phyloP scores from a whole-genome alignment of 2,329 filamentous ascomycete genomes.

The Curvularia spicifera region DNA sequence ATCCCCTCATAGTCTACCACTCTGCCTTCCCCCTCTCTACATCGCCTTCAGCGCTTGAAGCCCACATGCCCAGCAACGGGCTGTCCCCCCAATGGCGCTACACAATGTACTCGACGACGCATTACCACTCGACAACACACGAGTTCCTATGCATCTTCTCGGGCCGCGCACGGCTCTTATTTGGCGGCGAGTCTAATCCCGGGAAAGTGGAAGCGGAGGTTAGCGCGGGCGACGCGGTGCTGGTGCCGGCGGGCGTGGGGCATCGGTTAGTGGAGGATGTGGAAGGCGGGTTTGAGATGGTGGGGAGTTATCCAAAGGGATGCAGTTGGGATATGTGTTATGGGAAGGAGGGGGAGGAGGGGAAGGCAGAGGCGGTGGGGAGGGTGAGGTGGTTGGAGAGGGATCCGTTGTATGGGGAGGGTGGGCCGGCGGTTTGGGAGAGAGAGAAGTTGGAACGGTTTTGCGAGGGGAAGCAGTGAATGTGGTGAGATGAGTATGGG shows the following conservation, averaged over 20 bases:
- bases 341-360: conserved; percentile 63
- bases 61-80: conserved; percentile 60
- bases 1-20: conserved; percentile 71
- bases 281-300: conserved; percentile 66
- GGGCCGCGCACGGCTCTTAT: conserved; percentile 67
- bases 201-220: conserved; percentile 62
- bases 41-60: conserved; percentile 60
- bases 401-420: conserved; percentile 60
- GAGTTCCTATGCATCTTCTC: conserved; percentile 68
- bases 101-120: conserved; percentile 69
- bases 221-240: conserved; percentile 65
- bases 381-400: conserved; percentile 62
- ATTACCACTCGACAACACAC: conserved; percentile 72
- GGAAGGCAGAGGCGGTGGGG: conserved; percentile 58
- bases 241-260: conserved; percentile 70
- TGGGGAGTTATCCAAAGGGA: conserved; percentile 68
- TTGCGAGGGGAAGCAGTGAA: conserved; percentile 8
- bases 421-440: conserved; percentile 35
- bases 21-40: conserved; percentile 57
- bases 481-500: background rate
- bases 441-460: conserved; percentile 26
- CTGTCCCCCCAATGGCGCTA: conserved; percentile 70
- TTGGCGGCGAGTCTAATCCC: conserved; percentile 69
- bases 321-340: conserved; percentile 74
- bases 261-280: conserved; percentile 68